A percentile compares a stretch with the other conserved stretches of the same genome.
Evolutionary conservation across 2,329 filamentous ascomycete genomes (phyloP).

Genomic region (Penicillium brevicompactum): DNA sequence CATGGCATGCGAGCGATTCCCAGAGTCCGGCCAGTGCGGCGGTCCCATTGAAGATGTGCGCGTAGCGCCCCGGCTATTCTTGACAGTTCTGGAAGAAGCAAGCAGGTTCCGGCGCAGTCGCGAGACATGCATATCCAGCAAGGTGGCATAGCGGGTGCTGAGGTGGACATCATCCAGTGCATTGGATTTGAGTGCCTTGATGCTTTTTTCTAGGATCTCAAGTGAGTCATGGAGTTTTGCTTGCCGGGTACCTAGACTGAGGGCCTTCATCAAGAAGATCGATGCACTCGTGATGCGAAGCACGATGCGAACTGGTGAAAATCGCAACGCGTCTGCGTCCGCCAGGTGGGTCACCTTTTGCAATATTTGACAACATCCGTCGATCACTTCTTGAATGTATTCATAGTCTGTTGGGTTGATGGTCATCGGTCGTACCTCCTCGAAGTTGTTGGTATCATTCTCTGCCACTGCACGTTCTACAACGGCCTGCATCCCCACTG

Average conservation of each 20-base stretch:
- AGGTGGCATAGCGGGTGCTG: slow-evolving; percentile 53
- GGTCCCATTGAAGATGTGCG: slow-evolving; percentile 34
- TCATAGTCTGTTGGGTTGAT: slow-evolving; percentile 55
- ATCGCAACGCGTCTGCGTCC: slow-evolving; percentile 50
- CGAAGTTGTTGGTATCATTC: slow-evolving; percentile 31
- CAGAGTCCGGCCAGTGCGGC: slow-evolving; percentile 27
- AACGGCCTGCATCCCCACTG: slow-evolving; percentile 58
- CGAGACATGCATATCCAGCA: slow-evolving; percentile 51
- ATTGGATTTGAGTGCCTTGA: slow-evolving; percentile 51
- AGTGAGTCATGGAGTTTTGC: slow-evolving; percentile 53
- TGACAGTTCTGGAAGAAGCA: slow-evolving; percentile 34
- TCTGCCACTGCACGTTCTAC: slow-evolving; percentile 55
- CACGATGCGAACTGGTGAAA: slow-evolving; percentile 57
- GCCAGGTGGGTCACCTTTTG: slow-evolving; percentile 53
- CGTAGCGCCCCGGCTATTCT: slow-evolving; percentile 27
- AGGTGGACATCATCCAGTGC: slow-evolving; percentile 56
- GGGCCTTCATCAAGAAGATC: slow-evolving; percentile 56
- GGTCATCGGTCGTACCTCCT: slow-evolving; percentile 45
- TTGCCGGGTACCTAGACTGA: slow-evolving; percentile 54
- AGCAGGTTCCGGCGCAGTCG: slow-evolving; percentile 43
- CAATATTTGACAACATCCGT: slow-evolving; percentile 56
- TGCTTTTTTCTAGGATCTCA: slow-evolving; percentile 51
- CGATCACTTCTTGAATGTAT: slow-evolving; percentile 59
- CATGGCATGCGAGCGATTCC: slow-evolving; percentile 22
- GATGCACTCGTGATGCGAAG: slow-evolving; percentile 58